Evolutionary conservation across 192 early-diverging fungal genomes (phyloP).

Genomic region (Coemansia sp.): DNA sequence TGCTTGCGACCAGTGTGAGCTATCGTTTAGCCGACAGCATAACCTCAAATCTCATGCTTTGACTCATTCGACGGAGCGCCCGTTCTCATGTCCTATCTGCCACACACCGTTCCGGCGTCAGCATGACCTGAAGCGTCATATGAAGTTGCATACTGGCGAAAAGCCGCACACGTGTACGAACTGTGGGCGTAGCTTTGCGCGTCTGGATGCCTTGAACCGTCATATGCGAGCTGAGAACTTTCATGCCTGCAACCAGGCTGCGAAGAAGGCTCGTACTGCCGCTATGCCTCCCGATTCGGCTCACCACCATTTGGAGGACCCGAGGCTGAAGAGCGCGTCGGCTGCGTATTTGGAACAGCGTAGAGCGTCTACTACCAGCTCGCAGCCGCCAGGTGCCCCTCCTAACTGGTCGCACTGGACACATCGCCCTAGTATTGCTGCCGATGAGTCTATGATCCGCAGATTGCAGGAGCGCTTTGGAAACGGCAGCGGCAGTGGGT

Average conservation of each 20-base stretch:
- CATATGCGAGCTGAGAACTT: slow-evolving; percentile 68
- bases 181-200: slow-evolving; percentile 81
- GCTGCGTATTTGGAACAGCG: slow-evolving; percentile 40
- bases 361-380: slow-evolving; percentile 34
- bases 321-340: slow-evolving; percentile 32
- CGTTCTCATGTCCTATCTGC: slow-evolving; percentile 71
- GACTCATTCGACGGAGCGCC: slow-evolving; percentile 76
- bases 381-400: slow-evolving; percentile 17
- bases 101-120: slow-evolving; percentile 80
- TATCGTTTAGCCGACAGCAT: slow-evolving; percentile 75
- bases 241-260: slow-evolving; percentile 61
- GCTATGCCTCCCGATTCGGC: slow-evolving; percentile 22
- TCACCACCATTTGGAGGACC: slow-evolving; percentile 13
- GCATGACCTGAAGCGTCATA: slow-evolving; percentile 90
- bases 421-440: slow-evolving; percentile 55
- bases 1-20: slow-evolving; percentile 63
- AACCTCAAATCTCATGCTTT: slow-evolving; percentile 77
- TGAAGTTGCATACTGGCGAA: slow-evolving; percentile 78
- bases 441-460: slow-evolving; percentile 56
- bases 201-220: slow-evolving; percentile 77
- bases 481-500: not conserved
- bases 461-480: slow-evolving; percentile 57
- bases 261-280: slow-evolving; percentile 52
- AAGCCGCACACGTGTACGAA: slow-evolving; percentile 72
- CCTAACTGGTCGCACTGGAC: slow-evolving; percentile 51